Evolutionary conservation across 441 rosid genomes (phyloP).

Genomic region (Omphalea diandra): DNA sequence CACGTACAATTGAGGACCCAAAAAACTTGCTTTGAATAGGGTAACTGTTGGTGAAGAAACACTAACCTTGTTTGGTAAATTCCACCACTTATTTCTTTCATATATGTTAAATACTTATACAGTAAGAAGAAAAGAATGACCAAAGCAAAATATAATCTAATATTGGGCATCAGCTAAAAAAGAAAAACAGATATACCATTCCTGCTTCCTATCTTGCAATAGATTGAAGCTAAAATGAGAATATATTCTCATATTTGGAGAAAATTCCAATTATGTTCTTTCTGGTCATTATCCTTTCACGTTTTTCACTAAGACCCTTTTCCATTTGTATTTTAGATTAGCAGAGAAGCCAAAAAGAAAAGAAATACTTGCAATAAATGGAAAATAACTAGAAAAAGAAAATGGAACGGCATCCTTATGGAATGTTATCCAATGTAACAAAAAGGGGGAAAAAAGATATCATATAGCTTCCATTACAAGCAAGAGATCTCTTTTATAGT

Average conservation of each 20-base stretch:
- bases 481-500: too few relatives aligned
- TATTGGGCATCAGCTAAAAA: slow-evolving; percentile 21
- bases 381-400: neutral
- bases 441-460: too few relatives aligned
- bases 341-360: neutral
- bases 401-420: too few relatives aligned
- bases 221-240: slow-evolving; percentile 30
- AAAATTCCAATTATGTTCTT: slow-evolving; percentile 29
- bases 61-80: slow-evolving; percentile 25
- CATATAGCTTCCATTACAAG: too few relatives aligned
- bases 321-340: slow-evolving; percentile 8
- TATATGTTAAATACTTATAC: slow-evolving; percentile 14
- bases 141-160: slow-evolving; percentile 10
- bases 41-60: slow-evolving; percentile 21
- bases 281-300: slow-evolving; percentile 7
- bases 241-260: slow-evolving; percentile 45
- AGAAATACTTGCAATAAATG: neutral
- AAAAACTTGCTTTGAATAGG: slow-evolving; percentile 25
- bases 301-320: neutral
- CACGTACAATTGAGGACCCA: slow-evolving; percentile 11
- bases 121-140: neutral
- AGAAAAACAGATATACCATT: slow-evolving; percentile 19
- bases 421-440: too few relatives aligned
- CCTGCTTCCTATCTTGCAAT: slow-evolving; percentile 33
- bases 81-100: neutral